Evolutionary conservation across 164 flowering plant species (phyloP).

Genomic region (Macadamia integrifolia): DNA sequence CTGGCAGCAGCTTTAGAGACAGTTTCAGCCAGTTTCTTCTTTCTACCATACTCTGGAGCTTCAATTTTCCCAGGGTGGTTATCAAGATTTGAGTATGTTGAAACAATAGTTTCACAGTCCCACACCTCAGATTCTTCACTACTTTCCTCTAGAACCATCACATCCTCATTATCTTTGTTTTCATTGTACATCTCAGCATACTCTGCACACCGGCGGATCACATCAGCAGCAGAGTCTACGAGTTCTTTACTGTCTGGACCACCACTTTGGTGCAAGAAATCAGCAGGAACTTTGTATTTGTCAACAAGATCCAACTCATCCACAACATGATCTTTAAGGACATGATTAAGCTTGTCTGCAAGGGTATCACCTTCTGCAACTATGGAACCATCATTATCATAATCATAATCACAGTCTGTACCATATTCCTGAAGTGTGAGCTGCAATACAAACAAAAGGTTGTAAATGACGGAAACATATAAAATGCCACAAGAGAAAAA

Average conservation of each 20-base stretch:
- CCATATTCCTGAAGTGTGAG: constrained; percentile 69
- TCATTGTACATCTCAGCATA: constrained; percentile 73
- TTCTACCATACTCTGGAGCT: constrained; percentile 51
- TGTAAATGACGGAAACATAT: neutral
- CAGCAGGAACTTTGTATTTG: constrained; percentile 58
- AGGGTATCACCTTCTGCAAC: constrained; percentile 49
- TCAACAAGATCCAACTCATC: constrained; percentile 46
- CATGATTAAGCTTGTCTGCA: constrained; percentile 50
- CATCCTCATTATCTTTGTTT: constrained; percentile 31
- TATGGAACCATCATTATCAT: constrained; percentile 20
- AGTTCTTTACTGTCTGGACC: constrained; percentile 22
- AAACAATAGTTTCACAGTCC: constrained; percentile 89
- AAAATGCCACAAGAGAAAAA: neutral
- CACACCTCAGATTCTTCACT: constrained; percentile 79
- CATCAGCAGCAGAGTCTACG: constrained; percentile 43
- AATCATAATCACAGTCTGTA: constrained; percentile 43
- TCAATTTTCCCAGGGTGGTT: constrained; percentile 88
- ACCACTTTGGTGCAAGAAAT: constrained; percentile 33
- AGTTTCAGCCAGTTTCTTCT: constrained; percentile 48
- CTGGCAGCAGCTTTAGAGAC: constrained; percentile 27
- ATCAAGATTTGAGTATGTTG: constrained; percentile 91
- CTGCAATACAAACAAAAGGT: constrained; percentile 29
- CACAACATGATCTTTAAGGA: constrained; percentile 29
- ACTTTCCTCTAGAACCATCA: constrained; percentile 56
- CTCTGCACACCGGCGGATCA: constrained; percentile 57